A percentile compares a stretch with the other conserved stretches of the same genome.
These are phyloP conservation scores for Candida smagusa DNA, from an alignment of 1,139 yeast species.

Conservation along the genomic window DNA sequence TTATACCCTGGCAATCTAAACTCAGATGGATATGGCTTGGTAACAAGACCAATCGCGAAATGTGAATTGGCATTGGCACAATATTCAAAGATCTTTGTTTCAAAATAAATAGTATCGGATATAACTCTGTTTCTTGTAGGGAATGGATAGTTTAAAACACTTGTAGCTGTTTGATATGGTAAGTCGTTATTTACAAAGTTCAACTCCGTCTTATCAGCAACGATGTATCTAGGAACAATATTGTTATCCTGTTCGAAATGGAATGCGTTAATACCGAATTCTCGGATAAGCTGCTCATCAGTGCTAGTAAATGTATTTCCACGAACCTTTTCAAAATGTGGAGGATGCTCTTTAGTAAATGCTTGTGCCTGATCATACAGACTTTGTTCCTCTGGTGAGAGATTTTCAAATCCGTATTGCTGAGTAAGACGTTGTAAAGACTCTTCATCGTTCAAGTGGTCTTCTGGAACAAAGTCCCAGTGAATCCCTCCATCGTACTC, in stretches of 20 bases:
- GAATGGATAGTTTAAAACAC: conserved; percentile 57
- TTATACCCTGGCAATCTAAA: conserved; percentile 86
- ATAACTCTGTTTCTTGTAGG: conserved; percentile 54
- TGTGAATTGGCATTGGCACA: conserved; percentile 37
- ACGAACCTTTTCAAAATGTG: conserved; percentile 27
- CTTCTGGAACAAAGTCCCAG: conserved; percentile 27
- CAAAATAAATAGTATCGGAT: conserved; percentile 68
- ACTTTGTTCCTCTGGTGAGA: conserved; percentile 45
- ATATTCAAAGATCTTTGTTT: conserved; percentile 60
- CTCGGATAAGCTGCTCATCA: conserved; percentile 29
- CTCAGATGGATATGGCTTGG: conserved; percentile 80
- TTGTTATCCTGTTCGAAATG: conserved; percentile 33
- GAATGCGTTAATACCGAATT: conserved; percentile 41
- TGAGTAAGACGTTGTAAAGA: conserved; percentile 33
- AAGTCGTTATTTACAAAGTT: conserved; percentile 42
- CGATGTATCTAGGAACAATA: conserved; percentile 35
- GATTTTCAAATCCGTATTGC: conserved; percentile 34
- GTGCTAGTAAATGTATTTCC: conserved; percentile 34
- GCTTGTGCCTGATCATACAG: conserved; percentile 36
- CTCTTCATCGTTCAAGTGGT: conserved; percentile 44
- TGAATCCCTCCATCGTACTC: conserved; percentile 7
- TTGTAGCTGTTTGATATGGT: conserved; percentile 45
- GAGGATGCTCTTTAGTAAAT: conserved; percentile 32
- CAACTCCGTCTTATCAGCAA: conserved; percentile 66
- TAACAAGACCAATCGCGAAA: conserved; percentile 74